These are phyloP conservation scores for Calonectria henricotiae DNA, from an alignment of 2,329 filamentous ascomycete genomes.

Conservation along the genomic window DNA sequence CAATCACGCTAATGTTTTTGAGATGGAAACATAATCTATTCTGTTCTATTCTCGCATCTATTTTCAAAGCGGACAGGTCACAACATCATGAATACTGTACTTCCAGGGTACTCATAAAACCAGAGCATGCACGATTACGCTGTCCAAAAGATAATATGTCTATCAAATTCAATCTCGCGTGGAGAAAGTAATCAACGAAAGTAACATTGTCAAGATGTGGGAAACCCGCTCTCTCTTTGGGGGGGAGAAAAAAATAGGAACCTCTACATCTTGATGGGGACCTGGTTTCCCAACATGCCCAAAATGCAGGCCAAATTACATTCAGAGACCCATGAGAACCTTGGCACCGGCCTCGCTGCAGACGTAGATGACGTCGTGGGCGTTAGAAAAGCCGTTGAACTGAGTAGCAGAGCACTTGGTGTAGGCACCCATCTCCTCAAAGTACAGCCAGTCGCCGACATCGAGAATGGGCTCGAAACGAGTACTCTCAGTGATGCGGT, in stretches of 20 bases:
- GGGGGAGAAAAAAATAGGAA: background rate
- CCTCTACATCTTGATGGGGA: constrained; percentile 8
- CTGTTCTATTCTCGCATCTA: constrained; percentile 13
- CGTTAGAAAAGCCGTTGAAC: constrained; percentile 97
- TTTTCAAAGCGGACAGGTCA: background rate
- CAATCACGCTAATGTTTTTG: background rate
- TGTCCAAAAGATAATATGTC: background rate
- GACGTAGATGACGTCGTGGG: constrained; percentile 94
- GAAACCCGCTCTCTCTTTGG: background rate
- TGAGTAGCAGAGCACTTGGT: constrained; percentile 97
- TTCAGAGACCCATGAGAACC: constrained; percentile 72
- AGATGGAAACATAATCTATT: constrained; percentile 1
- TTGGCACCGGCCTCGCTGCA: constrained; percentile 92
- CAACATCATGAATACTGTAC: background rate
- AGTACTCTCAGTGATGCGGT: constrained; percentile 90
- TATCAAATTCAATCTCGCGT: constrained; percentile 8
- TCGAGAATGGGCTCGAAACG: constrained; percentile 84
- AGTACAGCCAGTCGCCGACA: constrained; percentile 98
- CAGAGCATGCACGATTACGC: background rate
- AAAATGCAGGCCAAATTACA: constrained; percentile 7
- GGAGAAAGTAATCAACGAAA: constrained; percentile 7
- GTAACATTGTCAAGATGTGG: constrained; percentile 4
- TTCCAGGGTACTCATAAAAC: background rate
- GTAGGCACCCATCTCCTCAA: constrained; percentile 99
- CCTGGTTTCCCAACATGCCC: constrained; percentile 4